These are phyloP conservation scores for Pachysandra terminalis DNA, from an alignment of 164 flowering plant species.

Conservation along the genomic window DNA sequence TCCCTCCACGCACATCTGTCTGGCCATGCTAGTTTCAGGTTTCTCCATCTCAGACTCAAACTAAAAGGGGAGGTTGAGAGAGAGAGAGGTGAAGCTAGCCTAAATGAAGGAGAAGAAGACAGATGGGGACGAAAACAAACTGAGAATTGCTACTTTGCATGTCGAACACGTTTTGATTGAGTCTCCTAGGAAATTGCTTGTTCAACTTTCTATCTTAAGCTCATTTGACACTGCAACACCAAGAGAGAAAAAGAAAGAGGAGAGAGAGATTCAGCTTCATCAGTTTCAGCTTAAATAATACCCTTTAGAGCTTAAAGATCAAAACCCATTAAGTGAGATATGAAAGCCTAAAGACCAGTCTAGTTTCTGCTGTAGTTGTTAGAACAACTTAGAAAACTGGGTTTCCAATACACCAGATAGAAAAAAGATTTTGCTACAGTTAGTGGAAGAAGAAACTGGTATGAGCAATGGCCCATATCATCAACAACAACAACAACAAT, in stretches of 20 bases:
- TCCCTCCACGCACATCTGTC: not conserved
- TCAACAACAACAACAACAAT: constrained; percentile 10
- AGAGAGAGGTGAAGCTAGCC: constrained; percentile 1
- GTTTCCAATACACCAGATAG: not conserved
- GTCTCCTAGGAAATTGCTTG: constrained; percentile 15
- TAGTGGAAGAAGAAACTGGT: not conserved
- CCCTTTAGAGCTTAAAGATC: not conserved
- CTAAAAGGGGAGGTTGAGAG: not conserved
- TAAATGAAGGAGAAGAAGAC: constrained; percentile 16
- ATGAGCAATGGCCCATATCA: constrained; percentile 30
- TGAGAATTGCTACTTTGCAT: constrained; percentile 25
- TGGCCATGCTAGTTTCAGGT: not conserved
- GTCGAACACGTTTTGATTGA: constrained; percentile 21
- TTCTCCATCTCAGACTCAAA: not conserved
- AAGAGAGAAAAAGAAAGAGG: not conserved
- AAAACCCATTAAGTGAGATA: not conserved
- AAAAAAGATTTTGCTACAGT: not conserved
- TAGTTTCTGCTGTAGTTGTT: not conserved
- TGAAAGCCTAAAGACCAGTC: not conserved
- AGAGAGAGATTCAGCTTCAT: not conserved
- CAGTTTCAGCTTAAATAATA: not conserved
- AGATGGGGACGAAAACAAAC: constrained; percentile 16
- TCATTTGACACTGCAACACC: not conserved
- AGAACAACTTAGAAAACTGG: not conserved
- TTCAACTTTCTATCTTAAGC: not conserved